Base-by-base conservation (phyloP, 148 eudicot species). In the Nepenthes mirabilis region DNA sequence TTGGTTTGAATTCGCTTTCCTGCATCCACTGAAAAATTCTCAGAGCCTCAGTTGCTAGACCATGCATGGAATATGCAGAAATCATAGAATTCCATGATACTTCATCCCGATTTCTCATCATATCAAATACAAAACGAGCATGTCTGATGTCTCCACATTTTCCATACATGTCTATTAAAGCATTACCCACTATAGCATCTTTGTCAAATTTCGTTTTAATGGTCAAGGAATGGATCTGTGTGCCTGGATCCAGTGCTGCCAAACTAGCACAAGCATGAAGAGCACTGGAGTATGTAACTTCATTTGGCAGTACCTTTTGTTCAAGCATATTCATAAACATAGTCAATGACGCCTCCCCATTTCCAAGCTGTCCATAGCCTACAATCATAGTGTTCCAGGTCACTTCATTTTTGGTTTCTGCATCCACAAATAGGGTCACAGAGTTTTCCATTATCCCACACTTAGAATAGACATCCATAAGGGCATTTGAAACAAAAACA, bases 351-450 rank as follows among this genome's bases (percentile, higher is more conserved):
- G 70, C 76, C 70, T 84, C 82, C 1, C 77, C 75, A 23, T 87
- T 82, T 55, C 93, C 93, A 45, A 64, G 57, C 62, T 81, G 87
- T 14, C 77, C 87, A 73, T 77, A 76, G 52, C 85, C 90, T 63
- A 91, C 97, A 63, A 91, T 87, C 58, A 87, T 43, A 14, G 95
- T 91, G 63, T 91, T 91, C 95, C 97, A 91, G 12, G 87, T 77
- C 65, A 87, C 93, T 47, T 79, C 91, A 68, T 75, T 87, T 65
- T 62, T 83, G 65, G 81, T 71, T 50, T 9, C 53, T 1, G 79
- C 77, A 52, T 72, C 84, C 66, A 72, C 50, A 72, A 91, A 91
- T 40, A 91, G 72, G 11, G 76, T 55, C 63, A 64, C 55, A 0
- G 97, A 82, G 34, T 74, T 71, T 60, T 81, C 78, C 65, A 87